These are phyloP conservation scores for Xylaria digitata DNA, from an alignment of 2,329 filamentous ascomycete genomes.

Conservation along the genomic window DNA sequence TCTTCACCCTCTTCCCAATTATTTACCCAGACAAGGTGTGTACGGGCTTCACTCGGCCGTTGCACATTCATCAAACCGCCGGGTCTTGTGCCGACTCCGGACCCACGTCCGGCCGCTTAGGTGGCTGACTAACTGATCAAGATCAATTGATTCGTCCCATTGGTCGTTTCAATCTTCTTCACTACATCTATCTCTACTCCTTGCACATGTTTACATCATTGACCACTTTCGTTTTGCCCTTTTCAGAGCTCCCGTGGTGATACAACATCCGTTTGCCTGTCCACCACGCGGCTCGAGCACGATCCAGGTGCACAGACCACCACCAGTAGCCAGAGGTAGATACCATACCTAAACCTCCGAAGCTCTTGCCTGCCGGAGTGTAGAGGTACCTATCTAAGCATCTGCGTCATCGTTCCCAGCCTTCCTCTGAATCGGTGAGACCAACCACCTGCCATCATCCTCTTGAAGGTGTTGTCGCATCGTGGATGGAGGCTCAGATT, in stretches of 20 bases:
- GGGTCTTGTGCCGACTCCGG: slow-evolving; percentile 28
- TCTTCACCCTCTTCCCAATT: background rate
- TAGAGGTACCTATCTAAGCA: slow-evolving; percentile 20
- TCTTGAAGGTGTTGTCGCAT: slow-evolving; percentile 17
- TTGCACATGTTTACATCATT: slow-evolving; percentile 36
- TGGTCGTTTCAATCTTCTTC: slow-evolving; percentile 31
- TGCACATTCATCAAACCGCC: slow-evolving; percentile 14
- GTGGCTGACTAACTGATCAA: slow-evolving; percentile 19
- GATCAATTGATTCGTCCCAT: slow-evolving; percentile 21
- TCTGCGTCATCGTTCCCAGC: slow-evolving; percentile 25
- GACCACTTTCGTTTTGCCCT: slow-evolving; percentile 8
- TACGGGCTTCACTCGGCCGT: background rate
- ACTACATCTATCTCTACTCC: background rate
- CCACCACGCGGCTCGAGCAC: slow-evolving; percentile 15
- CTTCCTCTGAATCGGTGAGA: slow-evolving; percentile 36
- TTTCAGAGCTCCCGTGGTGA: slow-evolving; percentile 1
- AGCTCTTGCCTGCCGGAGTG: slow-evolving; percentile 33
- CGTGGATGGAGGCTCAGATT: slow-evolving; percentile 5
- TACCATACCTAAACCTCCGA: background rate
- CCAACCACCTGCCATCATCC: slow-evolving; percentile 25
- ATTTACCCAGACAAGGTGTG: background rate
- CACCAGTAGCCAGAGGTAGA: background rate
- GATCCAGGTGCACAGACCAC: slow-evolving; percentile 18
- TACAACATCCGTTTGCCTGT: slow-evolving; percentile 9
- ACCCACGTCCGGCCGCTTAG: slow-evolving; percentile 29